A percentile compares a stretch with the other conserved stretches of the same genome.
Evolutionary conservation across 768 basidiomycete genomes (phyloP).

Genomic region (Trametes cingulata): DNA sequence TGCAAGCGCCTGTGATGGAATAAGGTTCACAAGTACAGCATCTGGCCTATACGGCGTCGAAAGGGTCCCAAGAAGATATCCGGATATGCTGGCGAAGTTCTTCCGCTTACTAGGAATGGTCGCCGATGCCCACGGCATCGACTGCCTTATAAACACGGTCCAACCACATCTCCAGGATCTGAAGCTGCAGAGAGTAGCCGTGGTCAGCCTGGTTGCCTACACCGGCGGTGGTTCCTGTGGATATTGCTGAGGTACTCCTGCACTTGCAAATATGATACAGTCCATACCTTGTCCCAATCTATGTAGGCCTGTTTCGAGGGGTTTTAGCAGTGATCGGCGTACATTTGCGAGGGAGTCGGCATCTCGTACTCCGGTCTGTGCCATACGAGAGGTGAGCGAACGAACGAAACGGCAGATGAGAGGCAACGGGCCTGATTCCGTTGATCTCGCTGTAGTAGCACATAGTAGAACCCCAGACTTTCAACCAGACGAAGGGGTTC

Average conservation of each 20-base stretch:
- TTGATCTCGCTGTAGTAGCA: slow-evolving; percentile 58
- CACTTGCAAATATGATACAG: not conserved
- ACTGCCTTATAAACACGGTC: slow-evolving; percentile 18
- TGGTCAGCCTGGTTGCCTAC: not conserved
- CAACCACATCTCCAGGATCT: slow-evolving; percentile 24
- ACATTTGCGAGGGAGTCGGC: slow-evolving; percentile 15
- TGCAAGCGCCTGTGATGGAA: no score
- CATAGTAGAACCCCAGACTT: slow-evolving; percentile 67
- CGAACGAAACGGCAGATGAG: not conserved
- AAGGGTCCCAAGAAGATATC: no score
- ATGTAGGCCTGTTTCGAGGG: slow-evolving; percentile 17
- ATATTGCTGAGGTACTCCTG: not conserved
- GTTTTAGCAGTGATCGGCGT: slow-evolving; percentile 19
- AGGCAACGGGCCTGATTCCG: slow-evolving; percentile 52
- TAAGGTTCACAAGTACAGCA: not conserved
- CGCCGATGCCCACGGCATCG: not conserved
- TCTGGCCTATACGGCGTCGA: not conserved
- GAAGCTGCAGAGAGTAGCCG: slow-evolving; percentile 14
- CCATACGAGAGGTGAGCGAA: not conserved
- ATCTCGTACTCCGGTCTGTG: slow-evolving; percentile 35
- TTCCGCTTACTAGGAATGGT: not conserved
- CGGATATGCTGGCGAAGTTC: no score
- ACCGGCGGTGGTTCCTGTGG: not conserved
- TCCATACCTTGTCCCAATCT: slow-evolving; percentile 24
- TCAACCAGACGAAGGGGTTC: slow-evolving; percentile 67